These are phyloP conservation scores for Trametes sp. DNA, from an alignment of 1,284 basidiomycete genomes.

Conservation along the genomic window DNA sequence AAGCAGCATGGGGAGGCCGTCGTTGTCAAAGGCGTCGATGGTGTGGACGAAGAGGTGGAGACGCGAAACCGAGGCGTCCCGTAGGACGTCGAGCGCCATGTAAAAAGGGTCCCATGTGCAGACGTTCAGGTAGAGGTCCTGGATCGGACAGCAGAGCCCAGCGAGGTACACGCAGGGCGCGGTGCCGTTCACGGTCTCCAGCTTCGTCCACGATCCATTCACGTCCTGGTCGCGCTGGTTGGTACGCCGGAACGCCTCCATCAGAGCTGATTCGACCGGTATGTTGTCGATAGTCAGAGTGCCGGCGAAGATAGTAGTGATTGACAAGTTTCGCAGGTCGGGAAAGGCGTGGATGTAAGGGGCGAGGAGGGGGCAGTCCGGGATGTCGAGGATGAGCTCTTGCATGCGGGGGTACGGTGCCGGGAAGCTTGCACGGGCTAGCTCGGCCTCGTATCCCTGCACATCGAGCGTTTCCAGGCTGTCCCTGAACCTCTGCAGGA, in stretches of 20 bases:
- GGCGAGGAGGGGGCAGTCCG: slow-evolving; percentile 14
- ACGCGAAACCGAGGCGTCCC: slow-evolving; percentile 2
- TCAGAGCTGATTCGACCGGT: not conserved
- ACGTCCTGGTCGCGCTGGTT: slow-evolving; percentile 3
- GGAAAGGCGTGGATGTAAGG: slow-evolving; percentile 15
- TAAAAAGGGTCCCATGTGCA: not conserved
- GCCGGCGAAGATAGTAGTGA: slow-evolving; percentile 5
- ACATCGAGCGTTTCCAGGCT: slow-evolving; percentile 5
- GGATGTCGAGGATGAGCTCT: slow-evolving; percentile 10
- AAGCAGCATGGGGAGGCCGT: slow-evolving; percentile 5
- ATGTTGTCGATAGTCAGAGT: slow-evolving; percentile 4
- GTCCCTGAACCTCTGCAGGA: slow-evolving; percentile 1
- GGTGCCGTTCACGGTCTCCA: slow-evolving; percentile 16
- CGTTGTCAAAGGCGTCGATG: not conserved
- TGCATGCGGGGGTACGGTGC: not conserved
- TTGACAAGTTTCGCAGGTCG: slow-evolving; percentile 8
- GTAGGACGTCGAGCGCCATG: not conserved
- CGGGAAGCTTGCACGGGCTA: not conserved
- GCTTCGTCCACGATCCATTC: slow-evolving; percentile 7
- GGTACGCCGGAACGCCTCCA: not conserved
- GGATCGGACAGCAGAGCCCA: slow-evolving; percentile 8
- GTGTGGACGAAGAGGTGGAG: slow-evolving; percentile 6
- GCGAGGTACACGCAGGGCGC: slow-evolving; percentile 11
- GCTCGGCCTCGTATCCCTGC: slow-evolving; percentile 10
- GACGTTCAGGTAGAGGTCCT: slow-evolving; percentile 10